Evolutionary conservation across 148 eudicot genomes (phyloP), one percentile per base, ranked within the genome.

Genomic region (Rhododendron ferrugineum): DNA sequence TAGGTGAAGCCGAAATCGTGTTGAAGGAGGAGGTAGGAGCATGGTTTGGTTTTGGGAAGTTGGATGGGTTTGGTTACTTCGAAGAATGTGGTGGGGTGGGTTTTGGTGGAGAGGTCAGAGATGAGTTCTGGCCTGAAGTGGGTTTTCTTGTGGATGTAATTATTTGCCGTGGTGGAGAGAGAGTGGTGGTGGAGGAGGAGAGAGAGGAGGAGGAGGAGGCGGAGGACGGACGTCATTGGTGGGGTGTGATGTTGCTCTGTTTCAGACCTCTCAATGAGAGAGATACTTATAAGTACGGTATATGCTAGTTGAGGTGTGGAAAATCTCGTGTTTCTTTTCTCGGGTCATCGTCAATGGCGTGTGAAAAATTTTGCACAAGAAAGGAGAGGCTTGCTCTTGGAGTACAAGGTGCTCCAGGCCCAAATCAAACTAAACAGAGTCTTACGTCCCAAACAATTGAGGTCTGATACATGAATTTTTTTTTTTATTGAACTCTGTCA

Each of bases 1-100:
- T 95, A 95, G 0, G 99, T 94, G 90, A 11, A 92, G 26, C 81
- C 98, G 68, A 96, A 96, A 62, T 93, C 93, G 28, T 95, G 99
- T 28, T 82, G 83, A 64, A 96, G 95, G 86, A 95, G 34, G 62
- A 64, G 87, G 87, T 92, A 88, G 4, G 96, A 90, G 82, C 95
- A 94, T 11, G 98, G 94, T 52, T 87, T 86, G 80, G 97, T 87
- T 11, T 66, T 78, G 82, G 95, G 93, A 10, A 86, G 83, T 47
- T 88, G 80, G 80, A 93, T 87, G 60, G 96, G 97, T 54, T 89
- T 91, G 74, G 95, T 92, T 76, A 96, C 99, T 80, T 96, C 93
- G 77, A 96, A 96, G 91, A 72, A 92, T 16, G 83, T 79, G 58
- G 88, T 89, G 28, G 80, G 4, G 77, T 81, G 60, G 76, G 44